Evolutionary conservation across 2,329 filamentous ascomycete genomes (phyloP), one percentile per base, ranked within the genome.

Genomic region (Exophiala bonariae): DNA sequence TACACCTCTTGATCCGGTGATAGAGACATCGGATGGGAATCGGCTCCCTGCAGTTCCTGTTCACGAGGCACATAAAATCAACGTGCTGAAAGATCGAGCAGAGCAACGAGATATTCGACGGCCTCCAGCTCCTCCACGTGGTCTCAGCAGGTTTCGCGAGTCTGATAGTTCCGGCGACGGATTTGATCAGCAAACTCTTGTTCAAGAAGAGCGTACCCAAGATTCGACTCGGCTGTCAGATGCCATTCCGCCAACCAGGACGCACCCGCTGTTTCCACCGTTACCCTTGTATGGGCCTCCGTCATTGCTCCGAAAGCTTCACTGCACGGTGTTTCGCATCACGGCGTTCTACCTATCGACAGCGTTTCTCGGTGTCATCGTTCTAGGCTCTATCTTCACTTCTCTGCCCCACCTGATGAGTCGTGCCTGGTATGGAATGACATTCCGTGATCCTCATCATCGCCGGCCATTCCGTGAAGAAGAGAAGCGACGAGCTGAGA

Each of bases 221-320:
- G 46, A 46, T 31, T 31, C 18, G 14, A 57, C 44, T 37, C 44
- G 47, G 8, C 37, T 58, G 28, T 61, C 59, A 43, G 66, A 68
- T 49, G 69, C 68, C 13, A 62, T 73, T 20, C 83, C 86, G 0
- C 81, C 83, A 1, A 83, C 83, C 6, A 78, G 81, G 54, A 91
- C 87, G 2, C 85, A 91, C 57, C 86, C 88, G 3, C 71, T 95
- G 4, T 96, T 96, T 56, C 90, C 90, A 4, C 87, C 89, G 2
- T 67, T 96, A 7, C 90, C 90, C 0, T 72, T 89, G 1, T 96
- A 95, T 59, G 87, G 87, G 0, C 85, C 89, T 1, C 83, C 89
- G 0, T 84, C 86, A 1, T 41, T 79, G 1, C 48, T 85, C n/a
- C 77, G 83, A 38, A 75, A 81, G 23, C 23, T 89, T 1, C 85